A percentile compares a stretch with the other conserved stretches of the same genome.
These are phyloP conservation scores for Pythium guiyangense DNA, from an alignment of 352 stramenopile species.

Conservation along the genomic window DNA sequence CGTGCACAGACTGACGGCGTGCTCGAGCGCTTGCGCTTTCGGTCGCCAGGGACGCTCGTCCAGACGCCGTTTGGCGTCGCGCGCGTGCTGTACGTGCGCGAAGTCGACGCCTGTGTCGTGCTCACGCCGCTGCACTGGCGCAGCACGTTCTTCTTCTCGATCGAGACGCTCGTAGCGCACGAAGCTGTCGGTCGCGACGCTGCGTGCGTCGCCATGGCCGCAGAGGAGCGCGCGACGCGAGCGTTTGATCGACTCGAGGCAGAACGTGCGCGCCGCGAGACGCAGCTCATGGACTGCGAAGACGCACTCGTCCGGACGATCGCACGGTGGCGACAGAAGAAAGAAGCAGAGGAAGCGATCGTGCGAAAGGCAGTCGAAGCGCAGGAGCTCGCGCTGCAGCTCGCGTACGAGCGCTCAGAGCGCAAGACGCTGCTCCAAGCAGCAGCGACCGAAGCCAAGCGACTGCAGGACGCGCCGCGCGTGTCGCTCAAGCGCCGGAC, in stretches of 20 bases:
- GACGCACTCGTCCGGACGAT: constrained; percentile 31
- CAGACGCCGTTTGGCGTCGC: constrained; percentile 48
- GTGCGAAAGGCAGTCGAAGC: constrained; percentile 26
- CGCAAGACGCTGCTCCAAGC: constrained; percentile 15
- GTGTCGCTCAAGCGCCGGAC: constrained; percentile 26
- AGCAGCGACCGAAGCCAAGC: constrained; percentile 30
- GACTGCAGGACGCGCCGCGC: constrained; percentile 23
- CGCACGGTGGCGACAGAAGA: constrained; percentile 32
- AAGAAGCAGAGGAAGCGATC: constrained; percentile 29
- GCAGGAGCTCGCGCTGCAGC: constrained; percentile 36
- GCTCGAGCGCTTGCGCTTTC: constrained; percentile 39
- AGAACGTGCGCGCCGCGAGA: constrained; percentile 19
- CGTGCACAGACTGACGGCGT: constrained; percentile 17
- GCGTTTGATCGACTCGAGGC: constrained; percentile 22
- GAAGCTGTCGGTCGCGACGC: constrained; percentile 45
- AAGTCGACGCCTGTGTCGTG: constrained; percentile 45
- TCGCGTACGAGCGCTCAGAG: constrained; percentile 42
- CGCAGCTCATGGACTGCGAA: constrained; percentile 35
- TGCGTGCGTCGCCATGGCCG: constrained; percentile 38
- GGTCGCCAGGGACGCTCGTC: constrained; percentile 29
- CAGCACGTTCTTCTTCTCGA: constrained; percentile 43
- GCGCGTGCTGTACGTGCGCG: constrained; percentile 40
- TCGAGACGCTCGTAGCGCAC: constrained; percentile 34
- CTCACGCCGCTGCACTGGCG: constrained; percentile 39
- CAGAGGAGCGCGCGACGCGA: constrained; percentile 27